phyloP scores from a whole-genome alignment of 139 green algal species.

The Coccomyxa sp. region DNA sequence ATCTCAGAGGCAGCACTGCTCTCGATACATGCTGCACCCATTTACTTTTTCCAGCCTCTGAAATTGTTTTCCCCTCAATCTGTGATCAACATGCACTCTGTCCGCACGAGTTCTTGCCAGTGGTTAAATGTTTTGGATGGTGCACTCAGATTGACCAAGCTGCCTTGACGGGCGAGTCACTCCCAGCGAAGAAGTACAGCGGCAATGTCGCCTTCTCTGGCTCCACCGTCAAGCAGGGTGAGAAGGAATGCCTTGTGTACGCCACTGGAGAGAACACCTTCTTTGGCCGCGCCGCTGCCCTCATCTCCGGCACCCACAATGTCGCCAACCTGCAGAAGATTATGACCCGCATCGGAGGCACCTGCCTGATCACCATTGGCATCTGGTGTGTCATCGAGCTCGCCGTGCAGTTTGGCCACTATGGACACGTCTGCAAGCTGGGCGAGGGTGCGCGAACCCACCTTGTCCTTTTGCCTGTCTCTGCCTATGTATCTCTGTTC shows the following conservation, averaged over 20 bases:
- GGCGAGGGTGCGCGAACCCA: constrained; percentile 48
- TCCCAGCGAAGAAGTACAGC: constrained; percentile 78
- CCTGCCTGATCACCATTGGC: constrained; percentile 77
- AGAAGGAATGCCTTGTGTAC: constrained; percentile 75
- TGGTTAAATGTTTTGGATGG: not conserved
- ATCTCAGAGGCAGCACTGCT: no score
- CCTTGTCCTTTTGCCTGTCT: no score
- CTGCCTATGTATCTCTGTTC: no score
- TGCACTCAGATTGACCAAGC: constrained; percentile 71
- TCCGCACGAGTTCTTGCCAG: no score
- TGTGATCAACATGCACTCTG: no score
- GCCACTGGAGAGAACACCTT: constrained; percentile 84
- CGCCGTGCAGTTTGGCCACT: constrained; percentile 68
- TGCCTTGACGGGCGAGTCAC: constrained; percentile 81
- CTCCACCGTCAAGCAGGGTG: constrained; percentile 85
- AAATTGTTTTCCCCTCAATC: no score
- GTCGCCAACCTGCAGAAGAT: constrained; percentile 82
- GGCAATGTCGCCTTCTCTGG: constrained; percentile 75
- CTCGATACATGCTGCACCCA: no score
- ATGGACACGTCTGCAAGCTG: constrained; percentile 51
- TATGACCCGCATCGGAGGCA: constrained; percentile 78
- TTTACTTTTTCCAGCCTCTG: no score
- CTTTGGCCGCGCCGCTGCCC: constrained; percentile 79
- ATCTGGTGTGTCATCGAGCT: constrained; percentile 74
- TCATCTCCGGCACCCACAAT: constrained; percentile 71